Evolutionary conservation across 2,329 filamentous ascomycete species (phyloP).

Genomic region (Elsinoe batatas): DNA sequence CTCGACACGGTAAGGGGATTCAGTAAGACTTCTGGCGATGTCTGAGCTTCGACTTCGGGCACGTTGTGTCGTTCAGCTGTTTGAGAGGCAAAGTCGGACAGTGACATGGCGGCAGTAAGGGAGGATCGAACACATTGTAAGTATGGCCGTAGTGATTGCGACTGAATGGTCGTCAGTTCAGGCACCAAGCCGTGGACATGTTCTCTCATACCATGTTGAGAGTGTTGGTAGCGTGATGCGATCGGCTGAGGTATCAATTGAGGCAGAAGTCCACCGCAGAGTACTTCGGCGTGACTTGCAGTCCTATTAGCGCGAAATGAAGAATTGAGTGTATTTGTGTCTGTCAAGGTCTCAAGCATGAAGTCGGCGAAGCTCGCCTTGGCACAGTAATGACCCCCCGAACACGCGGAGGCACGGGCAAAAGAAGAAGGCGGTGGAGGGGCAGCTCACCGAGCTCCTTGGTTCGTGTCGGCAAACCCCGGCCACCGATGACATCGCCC

Average conservation of each 20-base stretch:
- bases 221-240: not conserved
- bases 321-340: not conserved
- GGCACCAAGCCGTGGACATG: not conserved
- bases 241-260: not conserved
- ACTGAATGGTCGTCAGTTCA: conserved; percentile 41
- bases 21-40: conserved; percentile 85
- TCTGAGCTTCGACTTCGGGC: conserved; percentile 87
- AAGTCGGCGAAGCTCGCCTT: conserved; percentile 6
- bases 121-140: conserved; percentile 92
- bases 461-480: not conserved
- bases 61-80: conserved; percentile 96
- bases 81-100: conserved; percentile 96
- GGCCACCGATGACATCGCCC: conserved; percentile 9
- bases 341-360: not conserved
- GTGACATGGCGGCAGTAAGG: conserved; percentile 82
- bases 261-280: too few relatives aligned
- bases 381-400: not conserved
- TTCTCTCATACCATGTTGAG: not conserved
- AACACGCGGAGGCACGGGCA: not conserved
- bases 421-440: not conserved
- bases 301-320: not conserved
- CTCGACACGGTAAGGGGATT: conserved; percentile 84
- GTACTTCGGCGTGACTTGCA: not conserved
- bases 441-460: too few relatives aligned
- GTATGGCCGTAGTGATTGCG: conserved; percentile 93